A percentile compares a stretch with the other conserved stretches of the same genome.
These are phyloP conservation scores for Lasiodiplodia sp. DNA, from an alignment of 2,329 filamentous ascomycete genomes.

Conservation along the genomic window DNA sequence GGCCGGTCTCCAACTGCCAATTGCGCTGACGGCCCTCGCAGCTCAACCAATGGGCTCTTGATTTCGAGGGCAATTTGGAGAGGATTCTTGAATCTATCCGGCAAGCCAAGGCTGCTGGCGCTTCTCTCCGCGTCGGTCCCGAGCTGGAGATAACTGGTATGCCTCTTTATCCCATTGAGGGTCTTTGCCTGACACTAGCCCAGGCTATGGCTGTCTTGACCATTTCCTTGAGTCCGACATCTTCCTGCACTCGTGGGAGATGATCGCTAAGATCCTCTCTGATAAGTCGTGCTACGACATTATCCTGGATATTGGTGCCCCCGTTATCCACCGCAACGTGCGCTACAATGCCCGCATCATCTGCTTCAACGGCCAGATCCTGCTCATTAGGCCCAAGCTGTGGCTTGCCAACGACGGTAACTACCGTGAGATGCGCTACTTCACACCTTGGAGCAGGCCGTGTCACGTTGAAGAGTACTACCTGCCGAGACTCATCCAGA, in stretches of 20 bases:
- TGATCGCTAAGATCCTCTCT: constrained; percentile 66
- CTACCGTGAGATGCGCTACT: constrained; percentile 51
- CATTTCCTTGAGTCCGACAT: constrained; percentile 61
- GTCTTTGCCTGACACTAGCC: constrained; percentile 24
- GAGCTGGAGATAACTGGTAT: constrained; percentile 57
- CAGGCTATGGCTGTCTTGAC: constrained; percentile 71
- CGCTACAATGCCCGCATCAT: constrained; percentile 72
- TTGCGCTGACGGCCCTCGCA: constrained; percentile 32
- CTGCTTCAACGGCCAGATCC: constrained; percentile 69
- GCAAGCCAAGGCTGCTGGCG: constrained; percentile 65
- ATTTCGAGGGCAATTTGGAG: constrained; percentile 68
- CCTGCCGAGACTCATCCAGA: constrained; percentile 65
- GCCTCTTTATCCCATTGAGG: background rate
- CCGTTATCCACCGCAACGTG: constrained; percentile 67
- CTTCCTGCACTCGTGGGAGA: constrained; percentile 59
- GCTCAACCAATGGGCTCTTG: constrained; percentile 59
- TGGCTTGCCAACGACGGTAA: constrained; percentile 75
- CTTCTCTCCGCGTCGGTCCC: constrained; percentile 66
- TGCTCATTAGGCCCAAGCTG: constrained; percentile 76
- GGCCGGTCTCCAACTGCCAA: background rate
- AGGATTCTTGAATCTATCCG: constrained; percentile 70
- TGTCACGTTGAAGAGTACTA: constrained; percentile 70
- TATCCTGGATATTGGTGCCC: constrained; percentile 61
- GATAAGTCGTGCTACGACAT: constrained; percentile 70
- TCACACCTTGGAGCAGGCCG: constrained; percentile 54